phyloP scores from a whole-genome alignment of 306 rosid genomes.

The Cicer judaicum region DNA sequence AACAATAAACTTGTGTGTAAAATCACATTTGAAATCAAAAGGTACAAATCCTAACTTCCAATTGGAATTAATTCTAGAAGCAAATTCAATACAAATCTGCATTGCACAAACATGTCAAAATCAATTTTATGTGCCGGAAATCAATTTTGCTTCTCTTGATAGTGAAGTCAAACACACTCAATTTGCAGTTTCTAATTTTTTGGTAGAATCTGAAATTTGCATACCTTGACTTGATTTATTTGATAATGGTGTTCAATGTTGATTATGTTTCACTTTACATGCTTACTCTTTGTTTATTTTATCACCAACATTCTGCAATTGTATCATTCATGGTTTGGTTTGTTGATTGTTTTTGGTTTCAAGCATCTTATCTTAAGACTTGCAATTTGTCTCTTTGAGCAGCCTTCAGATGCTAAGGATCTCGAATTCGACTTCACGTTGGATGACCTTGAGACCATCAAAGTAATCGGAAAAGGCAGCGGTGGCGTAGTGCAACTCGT shows the following conservation, averaged over 20 bases:
- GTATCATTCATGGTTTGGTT: constrained; percentile 6
- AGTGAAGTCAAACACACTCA: too few relatives aligned
- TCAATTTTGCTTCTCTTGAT: too few relatives aligned
- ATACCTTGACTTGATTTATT: constrained; percentile 1
- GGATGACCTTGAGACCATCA: constrained; percentile 89
- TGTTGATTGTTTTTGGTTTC: background rate
- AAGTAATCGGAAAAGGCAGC: constrained; percentile 94
- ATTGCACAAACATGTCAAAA: too few relatives aligned
- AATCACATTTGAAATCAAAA: too few relatives aligned
- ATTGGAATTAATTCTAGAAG: too few relatives aligned
- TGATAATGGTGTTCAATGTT: constrained; percentile 24
- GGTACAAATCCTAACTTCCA: too few relatives aligned
- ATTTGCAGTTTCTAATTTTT: background rate
- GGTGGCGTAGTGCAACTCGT: constrained; percentile 99
- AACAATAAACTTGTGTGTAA: too few relatives aligned
- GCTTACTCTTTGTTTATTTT: constrained; percentile 15
- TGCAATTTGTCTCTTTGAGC: constrained; percentile 49
- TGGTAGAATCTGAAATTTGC: constrained; percentile 4
- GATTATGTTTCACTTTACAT: constrained; percentile 34
- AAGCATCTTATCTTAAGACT: constrained; percentile 33
- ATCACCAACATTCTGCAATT: constrained; percentile 22
- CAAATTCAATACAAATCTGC: too few relatives aligned
- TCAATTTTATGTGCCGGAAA: too few relatives aligned
- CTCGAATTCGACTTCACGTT: constrained; percentile 70
- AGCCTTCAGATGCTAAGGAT: constrained; percentile 81